A percentile compares a stretch with the other conserved stretches of the same genome.
Evolutionary conservation across 192 early-diverging fungal genomes (phyloP).

Genomic region (Mortierella hygrophila): DNA sequence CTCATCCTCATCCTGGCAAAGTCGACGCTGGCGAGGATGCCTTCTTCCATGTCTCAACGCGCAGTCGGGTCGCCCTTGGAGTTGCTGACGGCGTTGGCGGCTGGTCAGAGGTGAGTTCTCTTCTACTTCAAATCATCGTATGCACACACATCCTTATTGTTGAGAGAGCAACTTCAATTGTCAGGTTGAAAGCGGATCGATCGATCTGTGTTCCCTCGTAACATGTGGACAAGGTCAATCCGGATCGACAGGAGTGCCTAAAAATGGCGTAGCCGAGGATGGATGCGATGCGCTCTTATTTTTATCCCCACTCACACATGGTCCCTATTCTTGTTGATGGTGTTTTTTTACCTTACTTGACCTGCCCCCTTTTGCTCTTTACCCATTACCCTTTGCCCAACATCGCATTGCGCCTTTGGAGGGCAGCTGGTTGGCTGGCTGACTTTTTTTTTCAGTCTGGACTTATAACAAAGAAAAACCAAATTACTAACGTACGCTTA

Average conservation of each 20-base stretch:
- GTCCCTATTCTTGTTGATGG: neutral
- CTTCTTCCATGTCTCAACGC: constrained; percentile 66
- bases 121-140: neutral
- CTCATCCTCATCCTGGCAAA: constrained; percentile 56
- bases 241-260: constrained; percentile 5
- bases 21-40: constrained; percentile 73
- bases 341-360: neutral
- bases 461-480: neutral
- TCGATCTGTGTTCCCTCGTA: neutral
- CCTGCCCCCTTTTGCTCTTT: neutral
- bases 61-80: constrained; percentile 64
- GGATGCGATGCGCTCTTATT: neutral
- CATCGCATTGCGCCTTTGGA: no score
- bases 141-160: neutral
- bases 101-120: constrained; percentile 62
- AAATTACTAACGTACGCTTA: neutral
- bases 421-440: neutral
- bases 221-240: neutral
- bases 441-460: neutral
- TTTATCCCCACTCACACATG: neutral
- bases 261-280: neutral
- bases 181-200: constrained; percentile 2
- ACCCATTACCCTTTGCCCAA: neutral
- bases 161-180: neutral
- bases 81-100: constrained; percentile 74